Conservation (phyloP, 2,329 filamentous ascomycete species). For the Zarea fungicola region DNA sequence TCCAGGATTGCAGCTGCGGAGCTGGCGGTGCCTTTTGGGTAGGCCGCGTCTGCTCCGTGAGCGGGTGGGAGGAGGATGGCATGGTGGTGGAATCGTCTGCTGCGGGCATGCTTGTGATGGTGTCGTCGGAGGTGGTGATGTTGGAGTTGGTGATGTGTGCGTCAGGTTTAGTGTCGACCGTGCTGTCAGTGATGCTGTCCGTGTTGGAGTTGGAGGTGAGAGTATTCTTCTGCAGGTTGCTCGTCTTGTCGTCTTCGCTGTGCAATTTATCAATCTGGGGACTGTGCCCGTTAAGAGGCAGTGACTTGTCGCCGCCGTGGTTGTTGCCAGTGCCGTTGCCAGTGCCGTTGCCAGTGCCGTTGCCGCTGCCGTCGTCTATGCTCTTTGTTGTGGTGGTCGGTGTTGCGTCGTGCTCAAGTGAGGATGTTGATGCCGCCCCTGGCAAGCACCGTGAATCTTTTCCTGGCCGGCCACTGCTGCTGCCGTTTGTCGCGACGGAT, state of each 20-base stretch:
- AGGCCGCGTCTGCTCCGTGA: slow-evolving; percentile 31
- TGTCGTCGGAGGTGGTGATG: neutral
- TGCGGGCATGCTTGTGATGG: neutral
- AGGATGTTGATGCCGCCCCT: too few species aligned
- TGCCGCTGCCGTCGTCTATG: too few species aligned
- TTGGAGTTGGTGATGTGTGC: too few species aligned
- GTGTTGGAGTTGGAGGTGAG: neutral
- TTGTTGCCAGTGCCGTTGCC: neutral
- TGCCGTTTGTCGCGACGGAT: too few species aligned
- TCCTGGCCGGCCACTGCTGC: too few species aligned
- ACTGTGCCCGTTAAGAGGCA: slow-evolving; percentile 2
- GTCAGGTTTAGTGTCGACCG: too few species aligned
- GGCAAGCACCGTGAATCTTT: too few species aligned
- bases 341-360: too few species aligned
- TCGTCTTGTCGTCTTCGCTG: neutral
- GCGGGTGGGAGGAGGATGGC: neutral
- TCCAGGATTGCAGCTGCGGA: neutral
- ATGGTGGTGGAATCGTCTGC: slow-evolving; percentile 1
- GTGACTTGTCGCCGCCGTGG: slow-evolving; percentile 3
- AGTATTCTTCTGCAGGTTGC: neutral
- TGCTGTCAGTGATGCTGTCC: too few species aligned
- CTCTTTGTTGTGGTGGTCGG: too few species aligned
- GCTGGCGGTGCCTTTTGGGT: slow-evolving; percentile 30
- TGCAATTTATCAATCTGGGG: slow-evolving; percentile 8
- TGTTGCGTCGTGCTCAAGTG: too few species aligned